Percentiles rank a stretch among this genome's conserved stretches.
Conservation (phyloP, 176 grass and related monocot species). For the Cocos nucifera region DNA sequence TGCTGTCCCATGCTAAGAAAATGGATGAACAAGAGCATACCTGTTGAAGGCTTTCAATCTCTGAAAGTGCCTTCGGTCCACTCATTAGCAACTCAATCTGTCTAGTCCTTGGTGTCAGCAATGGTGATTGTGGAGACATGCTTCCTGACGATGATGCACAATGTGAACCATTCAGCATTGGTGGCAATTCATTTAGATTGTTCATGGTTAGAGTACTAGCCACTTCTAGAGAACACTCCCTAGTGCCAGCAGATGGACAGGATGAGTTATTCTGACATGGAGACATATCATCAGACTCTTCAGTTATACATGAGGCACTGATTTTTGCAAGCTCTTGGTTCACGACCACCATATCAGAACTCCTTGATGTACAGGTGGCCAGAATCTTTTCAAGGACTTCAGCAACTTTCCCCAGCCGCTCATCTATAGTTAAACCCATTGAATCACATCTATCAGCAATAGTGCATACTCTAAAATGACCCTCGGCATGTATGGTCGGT, state of each 20-base stretch:
- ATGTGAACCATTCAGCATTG: conserved; percentile 13
- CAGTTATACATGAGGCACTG: conserved; percentile 23
- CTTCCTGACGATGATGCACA: conserved; percentile 31
- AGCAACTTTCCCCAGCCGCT: conserved; percentile 55
- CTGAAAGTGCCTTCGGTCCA: conserved; percentile 50
- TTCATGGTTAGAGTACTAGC: conserved; percentile 16
- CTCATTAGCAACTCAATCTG: conserved; percentile 56
- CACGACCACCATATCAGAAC: conserved; percentile 1
- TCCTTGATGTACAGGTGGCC: conserved; percentile 18
- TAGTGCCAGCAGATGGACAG: conserved; percentile 20
- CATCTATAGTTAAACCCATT: conserved; percentile 65
- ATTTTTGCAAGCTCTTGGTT: conserved; percentile 24
- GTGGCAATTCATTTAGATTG: conserved; percentile 13
- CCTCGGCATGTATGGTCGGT: conserved; percentile 55
- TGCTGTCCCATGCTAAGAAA: background rate
- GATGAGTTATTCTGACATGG: conserved; percentile 27
- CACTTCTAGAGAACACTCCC: conserved; percentile 50
- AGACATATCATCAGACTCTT: conserved; percentile 21
- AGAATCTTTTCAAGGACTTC: conserved; percentile 76
- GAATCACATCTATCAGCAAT: conserved; percentile 81
- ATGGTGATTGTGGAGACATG: conserved; percentile 52
- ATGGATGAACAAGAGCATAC: conserved; percentile 14
- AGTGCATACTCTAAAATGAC: conserved; percentile 72
- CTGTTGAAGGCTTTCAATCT: conserved; percentile 92
- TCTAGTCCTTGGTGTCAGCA: conserved; percentile 57